Base-by-base conservation (phyloP, 23 red algal genomes). In the Cyanidiococcus yangmingshanensis region DNA sequence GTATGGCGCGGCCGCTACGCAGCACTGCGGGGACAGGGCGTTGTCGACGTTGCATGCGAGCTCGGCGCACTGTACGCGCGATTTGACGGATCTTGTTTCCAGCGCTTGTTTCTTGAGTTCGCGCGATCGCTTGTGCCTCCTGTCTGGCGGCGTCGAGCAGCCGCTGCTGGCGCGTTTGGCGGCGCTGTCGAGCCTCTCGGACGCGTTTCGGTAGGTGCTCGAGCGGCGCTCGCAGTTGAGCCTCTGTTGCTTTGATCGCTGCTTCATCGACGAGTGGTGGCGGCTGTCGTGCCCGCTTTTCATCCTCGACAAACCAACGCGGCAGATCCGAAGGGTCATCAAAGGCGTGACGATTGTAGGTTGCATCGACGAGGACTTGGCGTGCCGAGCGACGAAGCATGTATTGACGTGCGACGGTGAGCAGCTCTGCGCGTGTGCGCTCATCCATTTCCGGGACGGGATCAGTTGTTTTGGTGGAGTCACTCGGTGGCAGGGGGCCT, bases 221-320 rank as follows among this genome's bases (percentile, higher is more conserved):
- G 67, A 84, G 57, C 35, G 85, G 80, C 31, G 58, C 68, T 57
- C 84, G 79, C 59, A 86, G 78, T 25, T 80, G 83, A 31, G 77
- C 82, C 79, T 82, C 81, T 81, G 88, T 88, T 37, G 80, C 83
- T 0, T 30, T 75, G 1, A 96, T 87, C 77, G 87, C 79, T 67
- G 82, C 87, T 34, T 80, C 77, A 30, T 80, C 82, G 15, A 89
- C 85, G n/a, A 84, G 75, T 31, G 76, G n/a, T 54, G 76, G 71
- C 25, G 76, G 35, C 24, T 67, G 34, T n/a, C 92, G 71, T 38
- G 82, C 82, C 12, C 50, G 40, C 40, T 79, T 75, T 18, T 96
- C 92, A 29, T 86, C 79, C 38, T 87, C 87, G 25, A 83, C 84
- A 91, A 96, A 96, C 92, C 92, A 96, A 2, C 78, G 79, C 21